Evolutionary conservation across 2,329 filamentous ascomycete genomes (phyloP), one percentile per base, ranked within the genome.

Genomic region (Stenocarpella maydis): DNA sequence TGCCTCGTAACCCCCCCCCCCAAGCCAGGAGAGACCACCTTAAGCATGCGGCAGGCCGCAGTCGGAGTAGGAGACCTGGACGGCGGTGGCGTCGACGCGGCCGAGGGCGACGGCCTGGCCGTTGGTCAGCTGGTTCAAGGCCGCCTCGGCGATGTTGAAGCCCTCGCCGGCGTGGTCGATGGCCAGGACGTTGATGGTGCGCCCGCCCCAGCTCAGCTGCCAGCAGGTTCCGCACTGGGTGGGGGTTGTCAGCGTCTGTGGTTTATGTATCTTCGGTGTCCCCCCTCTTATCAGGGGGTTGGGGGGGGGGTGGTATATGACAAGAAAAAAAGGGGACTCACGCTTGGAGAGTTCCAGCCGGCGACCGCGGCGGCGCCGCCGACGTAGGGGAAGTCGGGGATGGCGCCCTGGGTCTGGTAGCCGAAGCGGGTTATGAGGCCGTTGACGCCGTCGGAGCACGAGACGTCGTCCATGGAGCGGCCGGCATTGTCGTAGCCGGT

Each of bases 371-470:
- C 79, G 24, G 82, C 80, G 39, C 86, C 88, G 41, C 86, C 89
- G 70, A 91, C 84, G 77, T 84, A 81, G 43, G 86, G 84, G 80
- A 87, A 90, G 43, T 74, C 72, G 19, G 83, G 81, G 73, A 88
- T 78, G 37, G 83, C 75, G 65, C 83, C 83, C 78, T 89, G 86
- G 0, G 80, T 88, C 65, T 80, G 76, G 87, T 87, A 92, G 74
- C 83, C 83, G 80, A 87, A 88, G 75, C 83, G 85, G 74, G 86
- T 88, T 72, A 87, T 87, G 71, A 93, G 84, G 69, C 91, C 91
- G 79, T 92, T 90, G 71, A 72, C 55, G 67, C 91, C 91, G 76
- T 93, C 88, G 39, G 88, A 91, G 86, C 91, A 94, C 71, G 89
- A 78, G 53, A 94, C 85, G 6, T 76, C 78, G 41, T 80, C 83